Base-by-base conservation (phyloP, 129 eudicot genomes). In the Tagetes patula region DNA sequence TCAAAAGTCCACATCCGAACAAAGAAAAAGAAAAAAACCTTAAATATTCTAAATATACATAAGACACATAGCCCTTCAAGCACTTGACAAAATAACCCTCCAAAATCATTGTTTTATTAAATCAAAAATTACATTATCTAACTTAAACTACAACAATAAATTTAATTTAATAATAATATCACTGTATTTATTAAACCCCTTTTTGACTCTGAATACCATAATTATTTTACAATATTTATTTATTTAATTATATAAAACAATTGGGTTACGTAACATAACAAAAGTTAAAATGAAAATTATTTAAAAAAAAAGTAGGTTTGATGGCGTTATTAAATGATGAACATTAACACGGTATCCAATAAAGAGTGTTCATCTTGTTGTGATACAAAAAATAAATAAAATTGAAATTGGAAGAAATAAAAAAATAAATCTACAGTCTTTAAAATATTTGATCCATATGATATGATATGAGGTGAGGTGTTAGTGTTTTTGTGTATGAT, bases 301-400 rank as follows among this genome's bases (percentile, higher is more conserved):
- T 50, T 10, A 49, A 74, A 48, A 39, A 75, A 69, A 53, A 31
- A 55, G 81, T 59, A 77, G 81, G 75, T 77, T 77, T 69, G 60
- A 69, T 76, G 75, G 68, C 74, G 72, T 76, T 77, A 77, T 77
- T 74, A 63, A 47, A 62, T 59, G 79, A 52, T 63, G 37, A 41
- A 48, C 63, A 74, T 37, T 76, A 76, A 69, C 75, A 77, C 81
- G 75, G 81, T 77, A 46, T 59, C 81, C 81, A 69, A 77, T 77
- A 77, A 77, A 77, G 80, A 32, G 43, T 52, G 48, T 52, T 68
- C 70, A 65, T 65, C 70, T 1, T 63, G 64, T 52, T 70, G 74
- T 70, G 50, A 70, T 37, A 70, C 52, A 8, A 33, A 34, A 49
- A 49, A 33, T 0, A 13, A 30, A 31, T 2, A 46, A 46, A 10